Evolutionary conservation across 768 basidiomycete species (phyloP), one percentile per base, ranked within the genome.

Genomic region (Russula abietina): DNA sequence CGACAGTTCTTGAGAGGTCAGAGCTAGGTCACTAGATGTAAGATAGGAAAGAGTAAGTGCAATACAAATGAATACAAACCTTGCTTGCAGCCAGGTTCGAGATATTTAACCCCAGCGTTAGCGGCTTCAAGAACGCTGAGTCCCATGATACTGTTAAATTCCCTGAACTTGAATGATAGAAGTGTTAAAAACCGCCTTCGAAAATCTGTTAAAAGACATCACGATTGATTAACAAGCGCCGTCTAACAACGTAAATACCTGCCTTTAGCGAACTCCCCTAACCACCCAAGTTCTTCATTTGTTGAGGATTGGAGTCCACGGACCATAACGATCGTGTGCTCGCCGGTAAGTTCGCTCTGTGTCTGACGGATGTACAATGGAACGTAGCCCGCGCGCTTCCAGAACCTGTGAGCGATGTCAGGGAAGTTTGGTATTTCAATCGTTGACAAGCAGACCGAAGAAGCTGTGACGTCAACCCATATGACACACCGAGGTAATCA

Each of bases 321-420:
- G 0, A 96, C 83, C 97, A 99, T 98, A 39, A 98, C 88, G 70
- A 93, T 95, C 0, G 92, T 91, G 71, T 97, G 89, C 75, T 99
- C 97, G 43, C 97, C 97, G 0, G 97, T 99, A 55, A 98, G 80
- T 69, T 97, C 94, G 72, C 93, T 97, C 62, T 87, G 80, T 6
- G 93, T 96, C 75, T 98, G 97, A 33, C 96, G 86, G 33, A 98
- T 75, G 70, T 98, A 98, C 16, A 98, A 78, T 0, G 97, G 97
- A 0, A 91, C 82, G 72, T 89, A 99, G 14, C 91, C 90, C 1
- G 88, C 86, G 24, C 93, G 84, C 75, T 98, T 98, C 97, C 97
- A 98, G 78, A 98, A 99, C 64, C 92, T 81, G 41, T 14, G 38
- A 17, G 24, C 43, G 50, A 53, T 36, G 38, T 69, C 41, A 67